A percentile compares a stretch with the other conserved stretches of the same genome.
These are phyloP conservation scores for Pyrenophora teres DNA, from an alignment of 2,329 filamentous ascomycete genomes.

Conservation along the genomic window DNA sequence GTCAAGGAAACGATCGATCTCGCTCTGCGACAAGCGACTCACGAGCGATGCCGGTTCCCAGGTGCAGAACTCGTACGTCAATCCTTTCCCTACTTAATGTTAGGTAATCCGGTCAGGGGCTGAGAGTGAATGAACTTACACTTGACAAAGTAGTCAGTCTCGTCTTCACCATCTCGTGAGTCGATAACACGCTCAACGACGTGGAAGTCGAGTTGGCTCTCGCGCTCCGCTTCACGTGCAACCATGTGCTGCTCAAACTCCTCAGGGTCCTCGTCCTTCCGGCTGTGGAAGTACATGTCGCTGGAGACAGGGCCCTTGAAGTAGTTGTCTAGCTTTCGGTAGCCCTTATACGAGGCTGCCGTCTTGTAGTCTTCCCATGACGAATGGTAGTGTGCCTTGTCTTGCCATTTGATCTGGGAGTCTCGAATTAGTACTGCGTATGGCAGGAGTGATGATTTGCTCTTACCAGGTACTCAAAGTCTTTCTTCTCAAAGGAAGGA, in stretches of 20 bases:
- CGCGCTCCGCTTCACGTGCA: slow-evolving; percentile 88
- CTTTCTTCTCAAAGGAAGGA: slow-evolving; percentile 60
- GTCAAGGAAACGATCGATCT: slow-evolving; percentile 90
- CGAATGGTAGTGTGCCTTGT: slow-evolving; percentile 90
- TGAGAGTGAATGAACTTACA: slow-evolving; percentile 57
- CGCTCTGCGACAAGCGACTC: slow-evolving; percentile 77
- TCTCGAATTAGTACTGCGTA: slow-evolving; percentile 16
- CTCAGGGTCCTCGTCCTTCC: slow-evolving; percentile 69
- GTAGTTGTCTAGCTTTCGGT: slow-evolving; percentile 93
- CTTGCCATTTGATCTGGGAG: slow-evolving; percentile 89
- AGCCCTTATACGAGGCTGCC: slow-evolving; percentile 77
- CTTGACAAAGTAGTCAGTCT: slow-evolving; percentile 89
- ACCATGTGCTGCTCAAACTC: slow-evolving; percentile 92
- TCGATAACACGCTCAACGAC: slow-evolving; percentile 93
- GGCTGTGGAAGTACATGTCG: slow-evolving; percentile 69
- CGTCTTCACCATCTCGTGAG: slow-evolving; percentile 76
- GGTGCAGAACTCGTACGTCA: slow-evolving; percentile 91
- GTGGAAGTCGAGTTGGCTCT: slow-evolving; percentile 86
- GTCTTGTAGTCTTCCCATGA: slow-evolving; percentile 86
- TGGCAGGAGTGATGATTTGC: slow-evolving; percentile 22
- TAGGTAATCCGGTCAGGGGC: slow-evolving; percentile 25
- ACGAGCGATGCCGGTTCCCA: slow-evolving; percentile 84
- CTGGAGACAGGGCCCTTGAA: slow-evolving; percentile 80
- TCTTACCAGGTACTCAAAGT: slow-evolving; percentile 77
- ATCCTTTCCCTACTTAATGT: slow-evolving; percentile 67